Conservation (phyloP, 805 yeast genomes). For the Cyberlindnera bimundalis region DNA sequence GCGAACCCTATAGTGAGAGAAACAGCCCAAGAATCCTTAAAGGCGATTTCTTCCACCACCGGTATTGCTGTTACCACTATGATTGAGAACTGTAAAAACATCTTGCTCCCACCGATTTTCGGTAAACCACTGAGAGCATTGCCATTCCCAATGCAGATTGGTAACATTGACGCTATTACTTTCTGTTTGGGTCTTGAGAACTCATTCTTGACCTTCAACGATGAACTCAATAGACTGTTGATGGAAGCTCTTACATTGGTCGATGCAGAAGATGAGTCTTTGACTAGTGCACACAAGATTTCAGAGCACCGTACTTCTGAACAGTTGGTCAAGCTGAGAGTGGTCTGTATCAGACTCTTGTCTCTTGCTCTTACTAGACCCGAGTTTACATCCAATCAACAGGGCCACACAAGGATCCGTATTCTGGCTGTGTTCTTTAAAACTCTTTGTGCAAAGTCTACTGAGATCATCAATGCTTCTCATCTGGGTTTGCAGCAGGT, state of each 20-base stretch:
- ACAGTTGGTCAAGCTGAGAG: constrained; percentile 81
- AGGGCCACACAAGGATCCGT: constrained; percentile 75
- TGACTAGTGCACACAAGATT: constrained; percentile 82
- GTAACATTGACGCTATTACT: constrained; percentile 95
- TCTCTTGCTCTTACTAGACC: constrained; percentile 83
- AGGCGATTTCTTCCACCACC: constrained; percentile 66
- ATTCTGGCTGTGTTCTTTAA: constrained; percentile 93
- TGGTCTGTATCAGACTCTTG: constrained; percentile 81
- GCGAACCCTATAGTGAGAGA: constrained; percentile 80
- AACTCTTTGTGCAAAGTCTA: constrained; percentile 80
- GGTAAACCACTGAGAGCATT: constrained; percentile 95
- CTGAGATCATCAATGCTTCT: constrained; percentile 89
- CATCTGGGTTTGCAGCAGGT: constrained; percentile 83
- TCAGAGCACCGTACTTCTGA: constrained; percentile 86
- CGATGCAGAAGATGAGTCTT: constrained; percentile 95
- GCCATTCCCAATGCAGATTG: constrained; percentile 98
- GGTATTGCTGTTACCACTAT: constrained; percentile 67
- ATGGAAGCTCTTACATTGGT: constrained; percentile 91
- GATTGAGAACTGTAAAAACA: constrained; percentile 77
- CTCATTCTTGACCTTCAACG: constrained; percentile 81
- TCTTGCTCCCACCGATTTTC: constrained; percentile 87
- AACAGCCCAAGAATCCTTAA: constrained; percentile 71
- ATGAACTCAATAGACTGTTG: constrained; percentile 78
- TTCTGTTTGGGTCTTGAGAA: constrained; percentile 80
- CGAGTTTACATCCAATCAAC: constrained; percentile 71